Evolutionary conservation across 208 protist genomes (phyloP).

Genomic region (Trypanosoma melophagium): DNA sequence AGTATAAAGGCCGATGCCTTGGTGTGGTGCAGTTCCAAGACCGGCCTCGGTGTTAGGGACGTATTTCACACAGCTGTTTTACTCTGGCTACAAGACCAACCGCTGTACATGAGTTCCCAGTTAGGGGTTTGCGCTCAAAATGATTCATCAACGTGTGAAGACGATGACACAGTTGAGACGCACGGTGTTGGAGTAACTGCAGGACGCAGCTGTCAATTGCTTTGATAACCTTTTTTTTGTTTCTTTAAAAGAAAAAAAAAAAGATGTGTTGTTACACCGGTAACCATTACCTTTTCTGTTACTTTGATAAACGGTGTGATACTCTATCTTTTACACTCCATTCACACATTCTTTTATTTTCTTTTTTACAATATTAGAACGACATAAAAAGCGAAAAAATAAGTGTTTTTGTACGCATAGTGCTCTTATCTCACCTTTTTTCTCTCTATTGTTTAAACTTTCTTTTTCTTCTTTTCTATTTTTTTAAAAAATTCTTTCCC

Average conservation of each 20-base stretch:
- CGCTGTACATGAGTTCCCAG: not conserved
- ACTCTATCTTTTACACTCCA: no score
- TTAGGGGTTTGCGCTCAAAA: not conserved
- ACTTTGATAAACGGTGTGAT: no score
- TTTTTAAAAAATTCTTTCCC: not conserved
- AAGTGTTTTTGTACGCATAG: not conserved
- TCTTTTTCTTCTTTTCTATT: no score
- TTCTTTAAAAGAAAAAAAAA: no score
- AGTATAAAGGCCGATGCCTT: conserved; percentile 27
- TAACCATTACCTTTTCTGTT: no score
- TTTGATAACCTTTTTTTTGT: conserved; percentile 4
- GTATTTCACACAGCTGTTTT: conserved; percentile 27
- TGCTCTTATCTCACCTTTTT: no score
- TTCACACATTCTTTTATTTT: not conserved
- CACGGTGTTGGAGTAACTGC: not conserved
- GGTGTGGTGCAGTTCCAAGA: conserved; percentile 29
- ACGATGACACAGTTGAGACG: not conserved
- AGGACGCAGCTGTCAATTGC: conserved; percentile 8
- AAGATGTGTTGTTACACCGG: no score
- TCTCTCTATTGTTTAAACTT: not conserved
- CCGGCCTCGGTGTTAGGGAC: conserved; percentile 21
- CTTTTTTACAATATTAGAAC: no score
- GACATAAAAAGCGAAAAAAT: not conserved
- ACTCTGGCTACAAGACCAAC: conserved; percentile 24
- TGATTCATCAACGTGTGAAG: not conserved